Evolutionary conservation across 1,284 basidiomycete genomes (phyloP).

Genomic region (Sparassis latifolia): DNA sequence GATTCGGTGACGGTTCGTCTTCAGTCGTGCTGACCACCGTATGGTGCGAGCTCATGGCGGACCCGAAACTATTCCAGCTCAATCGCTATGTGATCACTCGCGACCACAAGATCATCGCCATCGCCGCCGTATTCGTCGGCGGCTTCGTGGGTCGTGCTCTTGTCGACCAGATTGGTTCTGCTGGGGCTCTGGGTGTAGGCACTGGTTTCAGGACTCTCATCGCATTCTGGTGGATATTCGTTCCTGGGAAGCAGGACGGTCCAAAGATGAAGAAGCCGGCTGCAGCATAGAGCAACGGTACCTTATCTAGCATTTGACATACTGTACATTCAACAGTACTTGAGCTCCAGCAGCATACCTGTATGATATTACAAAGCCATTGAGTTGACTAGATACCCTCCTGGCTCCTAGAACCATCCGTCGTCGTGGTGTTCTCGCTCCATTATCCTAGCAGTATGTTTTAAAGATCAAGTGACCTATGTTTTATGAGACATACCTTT

Average conservation of each 20-base stretch:
- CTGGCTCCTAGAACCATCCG: too few species aligned
- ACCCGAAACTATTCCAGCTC: constrained; percentile 62
- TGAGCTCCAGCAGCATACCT: too few species aligned
- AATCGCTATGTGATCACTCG: constrained; percentile 49
- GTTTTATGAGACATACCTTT: too few species aligned
- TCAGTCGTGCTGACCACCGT: constrained; percentile 70
- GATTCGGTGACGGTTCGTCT: not conserved
- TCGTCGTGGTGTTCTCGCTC: too few species aligned
- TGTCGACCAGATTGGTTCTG: constrained; percentile 53
- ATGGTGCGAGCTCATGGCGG: constrained; percentile 82
- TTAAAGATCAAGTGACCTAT: too few species aligned
- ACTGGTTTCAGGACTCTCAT: constrained; percentile 62
- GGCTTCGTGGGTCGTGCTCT: constrained; percentile 68
- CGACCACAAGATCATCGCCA: constrained; percentile 70
- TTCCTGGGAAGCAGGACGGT: constrained; percentile 41
- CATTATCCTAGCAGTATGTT: too few species aligned
- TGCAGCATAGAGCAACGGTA: not conserved
- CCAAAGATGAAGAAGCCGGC: constrained; percentile 13
- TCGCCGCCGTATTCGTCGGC: constrained; percentile 66
- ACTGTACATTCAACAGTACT: too few species aligned
- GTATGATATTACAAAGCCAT: too few species aligned
- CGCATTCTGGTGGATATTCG: constrained; percentile 61
- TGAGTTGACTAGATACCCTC: too few species aligned
- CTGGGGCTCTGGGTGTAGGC: constrained; percentile 62
- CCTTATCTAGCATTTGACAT: too few species aligned